These are phyloP conservation scores for Limonium bicolor DNA, from an alignment of 148 eudicot species.

Conservation along the genomic window DNA sequence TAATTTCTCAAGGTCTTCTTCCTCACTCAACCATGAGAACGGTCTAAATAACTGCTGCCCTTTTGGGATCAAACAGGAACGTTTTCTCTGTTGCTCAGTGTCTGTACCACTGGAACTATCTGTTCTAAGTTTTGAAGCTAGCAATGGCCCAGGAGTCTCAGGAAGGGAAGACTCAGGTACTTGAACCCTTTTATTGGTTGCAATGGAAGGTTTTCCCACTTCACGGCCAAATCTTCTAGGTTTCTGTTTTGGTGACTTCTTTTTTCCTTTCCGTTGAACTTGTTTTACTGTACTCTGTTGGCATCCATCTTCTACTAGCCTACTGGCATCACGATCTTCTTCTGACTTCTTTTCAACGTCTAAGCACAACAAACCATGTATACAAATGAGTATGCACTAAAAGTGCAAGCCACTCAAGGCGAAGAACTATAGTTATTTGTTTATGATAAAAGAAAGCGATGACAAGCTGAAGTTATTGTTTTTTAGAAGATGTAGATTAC, in stretches of 20 bases:
- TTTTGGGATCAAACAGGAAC: no score
- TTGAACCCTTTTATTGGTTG: conserved; percentile 81
- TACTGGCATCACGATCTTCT: conserved; percentile 9
- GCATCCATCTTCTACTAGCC: neutral
- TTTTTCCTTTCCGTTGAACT: conserved; percentile 9
- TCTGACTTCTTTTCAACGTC: conserved; percentile 22
- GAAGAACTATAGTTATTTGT: neutral
- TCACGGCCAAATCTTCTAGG: conserved; percentile 21
- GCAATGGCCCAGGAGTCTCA: conserved; percentile 26
- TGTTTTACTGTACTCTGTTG: conserved; percentile 8
- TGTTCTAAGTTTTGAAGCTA: conserved; percentile 15
- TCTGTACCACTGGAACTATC: no score
- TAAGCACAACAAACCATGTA: conserved; percentile 8
- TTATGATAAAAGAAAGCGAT: no score
- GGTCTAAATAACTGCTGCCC: conserved; percentile 33
- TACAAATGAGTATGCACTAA: neutral
- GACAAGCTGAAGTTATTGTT: no score
- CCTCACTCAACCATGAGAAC: conserved; percentile 89
- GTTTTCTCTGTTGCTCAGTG: no score
- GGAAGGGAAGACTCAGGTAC: conserved; percentile 44
- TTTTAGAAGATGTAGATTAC: no score
- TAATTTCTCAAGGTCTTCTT: conserved; percentile 39
- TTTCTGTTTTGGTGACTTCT: conserved; percentile 13
- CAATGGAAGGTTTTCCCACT: conserved; percentile 43
- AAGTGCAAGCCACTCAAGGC: no score